A percentile compares a stretch with the other conserved stretches of the same genome.
These are phyloP conservation scores for Penicillium sp. DNA, from an alignment of 2,329 filamentous ascomycete genomes.

Conservation along the genomic window DNA sequence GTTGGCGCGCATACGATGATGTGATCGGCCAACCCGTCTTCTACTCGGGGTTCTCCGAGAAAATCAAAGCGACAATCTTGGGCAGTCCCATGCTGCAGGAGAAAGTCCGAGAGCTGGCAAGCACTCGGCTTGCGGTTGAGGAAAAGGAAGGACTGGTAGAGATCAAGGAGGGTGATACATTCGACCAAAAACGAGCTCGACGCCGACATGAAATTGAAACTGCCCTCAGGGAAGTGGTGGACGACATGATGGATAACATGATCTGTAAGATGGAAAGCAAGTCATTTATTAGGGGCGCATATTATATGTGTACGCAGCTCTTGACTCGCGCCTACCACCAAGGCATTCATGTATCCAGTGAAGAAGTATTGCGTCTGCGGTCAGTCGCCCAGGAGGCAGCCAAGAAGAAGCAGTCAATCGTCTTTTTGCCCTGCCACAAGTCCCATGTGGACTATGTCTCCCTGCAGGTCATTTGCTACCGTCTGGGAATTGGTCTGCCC, in stretches of 20 bases:
- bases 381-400: slow-evolving; percentile 77
- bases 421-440: slow-evolving; percentile 90
- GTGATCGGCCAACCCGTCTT: slow-evolving; percentile 89
- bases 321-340: slow-evolving; percentile 92
- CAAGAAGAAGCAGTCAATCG: slow-evolving; percentile 86
- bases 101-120: slow-evolving; percentile 72
- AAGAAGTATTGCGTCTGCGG: slow-evolving; percentile 79
- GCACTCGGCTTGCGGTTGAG: slow-evolving; percentile 69
- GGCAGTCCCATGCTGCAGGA: slow-evolving; percentile 67
- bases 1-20: slow-evolving; percentile 91
- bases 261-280: slow-evolving; percentile 99
- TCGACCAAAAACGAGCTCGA: slow-evolving; percentile 29
- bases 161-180: slow-evolving; percentile 27
- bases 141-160: slow-evolving; percentile 66
- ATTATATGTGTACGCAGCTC: slow-evolving; percentile 82
- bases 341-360: slow-evolving; percentile 90
- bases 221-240: slow-evolving; percentile 73
- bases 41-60: slow-evolving; percentile 85
- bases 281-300: slow-evolving; percentile 83
- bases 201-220: slow-evolving; percentile 60
- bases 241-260: slow-evolving; percentile 87
- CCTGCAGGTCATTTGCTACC: slow-evolving; percentile 90
- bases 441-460: slow-evolving; percentile 97
- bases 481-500: slow-evolving; percentile 79
- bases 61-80: slow-evolving; percentile 76